These are phyloP conservation scores for Fusarium haematococcum DNA, from an alignment of 2,329 filamentous ascomycete genomes.

Conservation along the genomic window DNA sequence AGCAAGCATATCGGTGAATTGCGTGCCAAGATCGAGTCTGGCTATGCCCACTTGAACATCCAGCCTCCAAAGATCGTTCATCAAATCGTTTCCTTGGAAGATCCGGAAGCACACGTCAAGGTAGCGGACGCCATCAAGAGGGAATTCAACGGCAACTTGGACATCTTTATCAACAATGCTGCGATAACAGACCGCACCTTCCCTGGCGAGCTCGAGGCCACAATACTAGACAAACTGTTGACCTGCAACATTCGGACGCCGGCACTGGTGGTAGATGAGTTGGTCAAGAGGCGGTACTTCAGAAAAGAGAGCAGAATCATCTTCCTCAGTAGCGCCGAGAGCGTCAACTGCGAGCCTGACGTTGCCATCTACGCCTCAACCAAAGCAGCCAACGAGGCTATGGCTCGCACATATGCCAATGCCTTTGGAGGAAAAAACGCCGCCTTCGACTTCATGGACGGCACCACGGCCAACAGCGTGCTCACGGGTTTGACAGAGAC, in stretches of 20 bases:
- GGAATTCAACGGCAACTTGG: neutral
- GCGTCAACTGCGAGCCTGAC: neutral
- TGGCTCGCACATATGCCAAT: conserved; percentile 1
- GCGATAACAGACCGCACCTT: neutral
- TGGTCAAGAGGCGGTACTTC: conserved; percentile 1
- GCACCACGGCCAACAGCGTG: neutral
- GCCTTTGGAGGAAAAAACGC: neutral
- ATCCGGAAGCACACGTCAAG: neutral
- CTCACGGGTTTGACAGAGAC: conserved; percentile 1
- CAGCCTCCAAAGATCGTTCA: neutral
- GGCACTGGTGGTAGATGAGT: neutral
- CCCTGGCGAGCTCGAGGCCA: neutral
- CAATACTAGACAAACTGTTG: neutral
- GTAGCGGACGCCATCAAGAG: neutral
- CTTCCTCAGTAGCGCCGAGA: conserved; percentile 1
- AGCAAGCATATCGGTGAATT: neutral
- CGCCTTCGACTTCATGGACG: neutral
- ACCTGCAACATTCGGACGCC: neutral
- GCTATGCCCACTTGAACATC: neutral
- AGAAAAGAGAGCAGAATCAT: neutral
- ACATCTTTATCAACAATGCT: conserved; percentile 2
- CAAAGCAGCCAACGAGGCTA: conserved; percentile 1
- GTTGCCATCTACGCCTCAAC: neutral
- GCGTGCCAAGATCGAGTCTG: neutral
- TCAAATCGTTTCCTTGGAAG: neutral